Percentiles rank a stretch among this genome's conserved stretches.
Conservation (phyloP, 495 filamentous ascomycete species). For the Aspergillus sparsus region DNA sequence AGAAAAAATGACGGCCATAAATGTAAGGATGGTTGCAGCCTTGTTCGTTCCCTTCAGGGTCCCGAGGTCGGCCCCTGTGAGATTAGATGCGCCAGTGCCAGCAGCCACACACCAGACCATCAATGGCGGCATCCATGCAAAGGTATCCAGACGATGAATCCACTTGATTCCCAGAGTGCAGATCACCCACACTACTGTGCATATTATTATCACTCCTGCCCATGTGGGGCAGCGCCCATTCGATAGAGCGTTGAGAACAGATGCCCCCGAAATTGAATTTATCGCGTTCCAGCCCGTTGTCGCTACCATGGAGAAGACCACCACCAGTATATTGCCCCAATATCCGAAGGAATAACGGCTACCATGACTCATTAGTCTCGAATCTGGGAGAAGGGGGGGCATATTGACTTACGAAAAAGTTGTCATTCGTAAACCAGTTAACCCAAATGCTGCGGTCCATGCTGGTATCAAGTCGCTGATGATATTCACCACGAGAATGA, state of each 20-base stretch:
- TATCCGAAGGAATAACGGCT: constrained; percentile 35
- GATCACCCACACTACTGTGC: constrained; percentile 28
- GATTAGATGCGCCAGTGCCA: constrained; percentile 35
- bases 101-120: constrained; percentile 44
- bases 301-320: constrained; percentile 32
- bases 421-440: constrained; percentile 42
- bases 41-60: constrained; percentile 50
- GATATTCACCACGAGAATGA: constrained; percentile 63
- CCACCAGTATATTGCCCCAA: constrained; percentile 34
- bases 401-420: constrained; percentile 35
- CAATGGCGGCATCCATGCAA: constrained; percentile 39
- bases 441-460: constrained; percentile 40
- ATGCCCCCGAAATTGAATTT: constrained; percentile 34
- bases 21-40: constrained; percentile 60
- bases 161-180: constrained; percentile 29
- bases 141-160: constrained; percentile 32
- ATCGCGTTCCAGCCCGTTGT: constrained; percentile 35
- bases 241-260: constrained; percentile 29
- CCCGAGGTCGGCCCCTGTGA: constrained; percentile 39
- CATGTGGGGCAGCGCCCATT: constrained; percentile 30
- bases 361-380: neutral
- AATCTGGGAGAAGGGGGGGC: too few relatives aligned
- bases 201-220: constrained; percentile 33
- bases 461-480: constrained; percentile 39
- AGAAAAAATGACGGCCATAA: constrained; percentile 61